Evolutionary conservation across 257 asterid genomes (phyloP).

Genomic region (Lantana camara): DNA sequence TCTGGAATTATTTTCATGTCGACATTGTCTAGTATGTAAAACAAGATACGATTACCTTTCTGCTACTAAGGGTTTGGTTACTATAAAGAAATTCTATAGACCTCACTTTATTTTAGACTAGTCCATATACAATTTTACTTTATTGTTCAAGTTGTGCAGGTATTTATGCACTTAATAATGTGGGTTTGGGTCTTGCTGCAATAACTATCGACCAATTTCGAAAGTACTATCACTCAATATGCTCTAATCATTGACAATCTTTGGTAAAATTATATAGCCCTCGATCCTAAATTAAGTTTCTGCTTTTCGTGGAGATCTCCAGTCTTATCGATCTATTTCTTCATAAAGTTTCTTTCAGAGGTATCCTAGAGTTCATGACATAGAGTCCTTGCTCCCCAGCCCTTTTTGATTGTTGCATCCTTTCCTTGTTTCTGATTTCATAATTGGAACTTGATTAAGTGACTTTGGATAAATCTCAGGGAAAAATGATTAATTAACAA

Average conservation of each 20-base stretch:
- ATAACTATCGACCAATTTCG: too few relatives aligned
- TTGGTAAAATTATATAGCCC: too few relatives aligned
- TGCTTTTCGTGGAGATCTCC: conserved; percentile 9
- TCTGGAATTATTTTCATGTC: neutral
- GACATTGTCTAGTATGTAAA: conserved; percentile 4
- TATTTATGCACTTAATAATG: neutral
- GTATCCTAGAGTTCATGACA: too few relatives aligned
- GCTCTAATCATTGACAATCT: too few relatives aligned
- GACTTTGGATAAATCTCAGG: conserved; percentile 11
- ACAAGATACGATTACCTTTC: neutral
- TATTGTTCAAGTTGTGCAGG: conserved; percentile 8
- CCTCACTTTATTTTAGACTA: neutral
- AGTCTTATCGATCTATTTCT: too few relatives aligned
- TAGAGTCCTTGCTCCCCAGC: too few relatives aligned
- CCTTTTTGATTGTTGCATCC: too few relatives aligned
- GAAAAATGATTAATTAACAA: neutral
- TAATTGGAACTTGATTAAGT: conserved; percentile 13
- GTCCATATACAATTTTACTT: neutral
- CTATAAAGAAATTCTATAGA: neutral
- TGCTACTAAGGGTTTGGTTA: conserved; percentile 1
- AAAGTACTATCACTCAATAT: too few relatives aligned
- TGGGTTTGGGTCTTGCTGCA: conserved; percentile 13
- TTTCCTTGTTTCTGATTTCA: neutral
- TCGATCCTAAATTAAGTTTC: conserved; percentile 1
- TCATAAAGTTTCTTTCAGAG: too few relatives aligned